These are phyloP conservation scores for Penicillium coffeae DNA, from an alignment of 495 filamentous ascomycete genomes.

Conservation along the genomic window DNA sequence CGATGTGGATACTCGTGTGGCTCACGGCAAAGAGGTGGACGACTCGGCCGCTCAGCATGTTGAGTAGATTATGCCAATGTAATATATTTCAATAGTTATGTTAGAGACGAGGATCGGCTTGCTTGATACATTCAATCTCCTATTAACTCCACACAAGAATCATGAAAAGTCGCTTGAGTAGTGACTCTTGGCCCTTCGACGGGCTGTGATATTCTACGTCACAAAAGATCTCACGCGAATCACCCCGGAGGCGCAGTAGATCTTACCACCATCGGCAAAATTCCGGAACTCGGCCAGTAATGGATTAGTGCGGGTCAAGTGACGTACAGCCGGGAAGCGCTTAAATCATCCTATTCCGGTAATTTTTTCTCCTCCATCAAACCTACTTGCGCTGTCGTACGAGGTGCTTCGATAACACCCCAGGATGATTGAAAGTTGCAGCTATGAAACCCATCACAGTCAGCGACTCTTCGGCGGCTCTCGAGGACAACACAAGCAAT, in stretches of 20 bases:
- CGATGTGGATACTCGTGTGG: conserved; percentile 21
- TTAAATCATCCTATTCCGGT: conserved; percentile 19
- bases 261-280: no score
- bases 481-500: background rate
- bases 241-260: no score
- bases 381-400: no score
- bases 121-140: no score
- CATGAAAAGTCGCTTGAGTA: no score
- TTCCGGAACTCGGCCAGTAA: no score
- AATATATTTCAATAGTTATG: background rate
- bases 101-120: no score
- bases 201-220: no score
- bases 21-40: conserved; percentile 19
- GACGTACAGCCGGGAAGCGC: conserved; percentile 9
- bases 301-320: background rate
- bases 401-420: no score
- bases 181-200: no score
- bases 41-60: conserved; percentile 21
- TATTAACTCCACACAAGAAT: no score
- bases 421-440: background rate
- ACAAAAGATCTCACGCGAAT: no score
- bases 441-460: conserved; percentile 1
- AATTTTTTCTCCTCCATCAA: conserved; percentile 13
- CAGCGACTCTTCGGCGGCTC: background rate
- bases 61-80: conserved; percentile 21